Evolutionary conservation across 1,139 yeast genomes (phyloP).

Genomic region (Taphrina communis): DNA sequence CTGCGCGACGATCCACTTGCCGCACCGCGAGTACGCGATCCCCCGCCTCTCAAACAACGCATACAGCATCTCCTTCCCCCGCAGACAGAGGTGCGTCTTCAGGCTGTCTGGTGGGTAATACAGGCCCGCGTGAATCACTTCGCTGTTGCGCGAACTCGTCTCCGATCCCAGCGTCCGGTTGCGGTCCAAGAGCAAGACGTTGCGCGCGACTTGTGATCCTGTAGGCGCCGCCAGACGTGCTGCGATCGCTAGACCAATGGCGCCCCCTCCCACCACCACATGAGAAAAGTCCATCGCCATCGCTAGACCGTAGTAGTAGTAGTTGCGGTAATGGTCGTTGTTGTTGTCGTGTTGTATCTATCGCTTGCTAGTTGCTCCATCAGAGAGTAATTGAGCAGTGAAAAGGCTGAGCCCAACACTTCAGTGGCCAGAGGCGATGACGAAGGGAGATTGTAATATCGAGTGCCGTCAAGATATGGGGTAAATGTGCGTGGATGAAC

Average conservation of each 20-base stretch:
- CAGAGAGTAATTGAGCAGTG: too few relatives aligned
- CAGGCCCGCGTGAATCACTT: conserved; percentile 89
- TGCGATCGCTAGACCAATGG: conserved; percentile 82
- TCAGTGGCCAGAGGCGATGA: too few relatives aligned
- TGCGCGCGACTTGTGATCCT: conserved; percentile 57
- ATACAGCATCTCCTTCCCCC: conserved; percentile 74
- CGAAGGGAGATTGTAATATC: too few relatives aligned
- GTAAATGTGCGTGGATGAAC: too few relatives aligned
- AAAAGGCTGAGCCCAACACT: too few relatives aligned
- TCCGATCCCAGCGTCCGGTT: conserved; percentile 71
- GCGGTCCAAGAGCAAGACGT: conserved; percentile 71
- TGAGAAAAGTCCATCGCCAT: conserved; percentile 67
- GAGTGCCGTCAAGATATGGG: too few relatives aligned
- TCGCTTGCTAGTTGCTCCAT: too few relatives aligned
- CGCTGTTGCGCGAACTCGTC: conserved; percentile 85
- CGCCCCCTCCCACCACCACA: conserved; percentile 85
- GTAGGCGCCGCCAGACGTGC: conserved; percentile 60
- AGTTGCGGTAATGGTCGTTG: too few relatives aligned
- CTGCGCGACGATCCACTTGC: conserved; percentile 91
- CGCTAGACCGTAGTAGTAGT: background rate
- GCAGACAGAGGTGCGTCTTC: conserved; percentile 71
- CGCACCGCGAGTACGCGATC: conserved; percentile 68
- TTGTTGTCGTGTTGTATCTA: too few relatives aligned
- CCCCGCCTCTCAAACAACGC: conserved; percentile 58
- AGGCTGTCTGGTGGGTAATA: conserved; percentile 75